Percentiles rank a stretch among this genome's conserved stretches.
Evolutionary conservation across 1,284 basidiomycete species (phyloP).

Genomic region (Cryptococcus sp.): DNA sequence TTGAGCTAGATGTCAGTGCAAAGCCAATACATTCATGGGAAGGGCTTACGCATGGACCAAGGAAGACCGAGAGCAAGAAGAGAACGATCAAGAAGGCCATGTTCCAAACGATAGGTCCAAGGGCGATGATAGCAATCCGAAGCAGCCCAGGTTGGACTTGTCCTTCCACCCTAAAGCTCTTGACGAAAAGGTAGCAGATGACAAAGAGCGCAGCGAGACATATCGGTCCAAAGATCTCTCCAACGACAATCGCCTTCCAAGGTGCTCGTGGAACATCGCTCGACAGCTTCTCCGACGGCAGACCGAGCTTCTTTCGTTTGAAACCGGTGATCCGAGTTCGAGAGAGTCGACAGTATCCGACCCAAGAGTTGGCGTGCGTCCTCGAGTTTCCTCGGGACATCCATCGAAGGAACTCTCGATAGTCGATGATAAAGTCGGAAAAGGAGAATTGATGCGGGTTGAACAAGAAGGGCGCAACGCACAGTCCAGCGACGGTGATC

Average conservation of each 20-base stretch:
- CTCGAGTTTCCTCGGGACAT: slow-evolving; percentile 95
- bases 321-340: slow-evolving; percentile 94
- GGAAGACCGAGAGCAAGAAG: slow-evolving; percentile 85
- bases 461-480: slow-evolving; percentile 89
- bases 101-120: slow-evolving; percentile 95
- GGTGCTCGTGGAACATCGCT: slow-evolving; percentile 84
- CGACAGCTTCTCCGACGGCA: slow-evolving; percentile 90
- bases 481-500: slow-evolving; percentile 79
- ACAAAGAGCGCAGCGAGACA: slow-evolving; percentile 76
- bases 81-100: slow-evolving; percentile 76
- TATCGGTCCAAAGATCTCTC: slow-evolving; percentile 80
- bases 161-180: slow-evolving; percentile 56
- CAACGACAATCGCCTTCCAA: slow-evolving; percentile 81
- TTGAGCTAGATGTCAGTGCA: slow-evolving; percentile 57
- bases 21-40: not conserved
- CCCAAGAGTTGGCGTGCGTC: slow-evolving; percentile 96
- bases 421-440: slow-evolving; percentile 92
- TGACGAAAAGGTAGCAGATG: slow-evolving; percentile 72
- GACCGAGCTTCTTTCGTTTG: slow-evolving; percentile 91
- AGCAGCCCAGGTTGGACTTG: slow-evolving; percentile 67
- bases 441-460: slow-evolving; percentile 96
- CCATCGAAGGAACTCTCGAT: slow-evolving; percentile 93
- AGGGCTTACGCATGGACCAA: slow-evolving; percentile 60
- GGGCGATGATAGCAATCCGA: slow-evolving; percentile 84
- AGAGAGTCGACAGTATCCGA: slow-evolving; percentile 90